Conservation (phyloP, 1,284 basidiomycete species). For the Apiotrichum akiyoshidainum region DNA sequence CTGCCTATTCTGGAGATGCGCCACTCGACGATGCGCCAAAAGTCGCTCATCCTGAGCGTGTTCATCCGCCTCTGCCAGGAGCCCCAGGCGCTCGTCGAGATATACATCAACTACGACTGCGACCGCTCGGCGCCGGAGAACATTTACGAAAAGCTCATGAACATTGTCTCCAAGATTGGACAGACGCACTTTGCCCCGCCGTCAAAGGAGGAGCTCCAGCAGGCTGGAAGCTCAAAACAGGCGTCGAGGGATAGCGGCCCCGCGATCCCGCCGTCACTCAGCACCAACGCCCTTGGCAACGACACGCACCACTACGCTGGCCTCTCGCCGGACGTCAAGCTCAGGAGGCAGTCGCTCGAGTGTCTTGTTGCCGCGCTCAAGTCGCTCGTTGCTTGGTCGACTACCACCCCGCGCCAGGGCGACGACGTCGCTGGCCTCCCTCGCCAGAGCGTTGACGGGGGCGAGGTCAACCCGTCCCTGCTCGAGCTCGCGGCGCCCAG, state of each 20-base stretch:
- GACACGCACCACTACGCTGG: slow-evolving; percentile 57
- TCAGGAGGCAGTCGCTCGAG: slow-evolving; percentile 83
- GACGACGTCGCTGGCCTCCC: slow-evolving; percentile 18
- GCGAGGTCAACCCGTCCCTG: slow-evolving; percentile 4
- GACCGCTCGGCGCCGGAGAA: slow-evolving; percentile 88
- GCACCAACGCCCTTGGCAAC: slow-evolving; percentile 61
- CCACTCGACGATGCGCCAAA: slow-evolving; percentile 91
- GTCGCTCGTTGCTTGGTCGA: slow-evolving; percentile 88
- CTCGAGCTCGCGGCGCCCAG: slow-evolving; percentile 33
- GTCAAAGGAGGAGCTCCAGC: slow-evolving; percentile 47
- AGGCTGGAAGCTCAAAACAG: slow-evolving; percentile 30
- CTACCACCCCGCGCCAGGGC: slow-evolving; percentile 28
- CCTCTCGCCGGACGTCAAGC: slow-evolving; percentile 72
- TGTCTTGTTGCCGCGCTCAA: slow-evolving; percentile 80
- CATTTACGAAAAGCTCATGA: slow-evolving; percentile 93
- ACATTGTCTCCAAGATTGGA: slow-evolving; percentile 86
- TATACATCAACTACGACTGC: slow-evolving; percentile 97
- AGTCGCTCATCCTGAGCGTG: slow-evolving; percentile 83
- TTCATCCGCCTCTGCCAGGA: slow-evolving; percentile 83
- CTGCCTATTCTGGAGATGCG: slow-evolving; percentile 98
- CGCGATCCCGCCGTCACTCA: slow-evolving; percentile 61
- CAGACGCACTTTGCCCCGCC: slow-evolving; percentile 63
- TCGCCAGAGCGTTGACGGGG: slow-evolving; percentile 30
- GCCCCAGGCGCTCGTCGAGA: slow-evolving; percentile 91
- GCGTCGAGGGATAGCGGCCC: slow-evolving; percentile 47